phyloP scores from a whole-genome alignment of 768 basidiomycete genomes.

The Coprinellus micaceus region DNA sequence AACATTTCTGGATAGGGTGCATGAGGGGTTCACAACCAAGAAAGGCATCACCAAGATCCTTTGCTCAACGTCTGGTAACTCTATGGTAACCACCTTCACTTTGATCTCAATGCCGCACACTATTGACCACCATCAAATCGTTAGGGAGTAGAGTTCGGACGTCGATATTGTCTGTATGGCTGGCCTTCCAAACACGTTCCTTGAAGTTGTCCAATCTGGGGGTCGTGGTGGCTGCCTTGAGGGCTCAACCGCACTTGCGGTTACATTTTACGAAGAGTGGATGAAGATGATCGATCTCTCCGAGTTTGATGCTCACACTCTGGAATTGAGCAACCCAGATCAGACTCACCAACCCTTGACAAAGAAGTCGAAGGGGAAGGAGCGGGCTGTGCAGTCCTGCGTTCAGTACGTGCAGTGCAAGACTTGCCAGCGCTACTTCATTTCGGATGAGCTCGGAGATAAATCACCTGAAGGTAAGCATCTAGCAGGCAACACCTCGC shows the following conservation, averaged over 20 bases:
- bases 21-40: slow-evolving; percentile 11
- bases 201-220: background rate
- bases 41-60: slow-evolving; percentile 13
- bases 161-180: background rate
- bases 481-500: background rate
- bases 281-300: background rate
- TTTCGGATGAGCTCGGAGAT: background rate
- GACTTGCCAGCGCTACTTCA: background rate
- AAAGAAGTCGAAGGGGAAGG: background rate
- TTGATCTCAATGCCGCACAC: background rate
- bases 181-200: background rate
- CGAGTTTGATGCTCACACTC: background rate
- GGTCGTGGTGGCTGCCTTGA: background rate
- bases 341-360: background rate
- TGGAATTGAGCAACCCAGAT: background rate
- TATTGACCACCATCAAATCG: background rate
- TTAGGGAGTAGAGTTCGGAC: background rate
- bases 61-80: slow-evolving; percentile 14
- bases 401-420: background rate
- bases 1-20: slow-evolving; percentile 19
- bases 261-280: background rate
- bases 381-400: background rate
- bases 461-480: background rate
- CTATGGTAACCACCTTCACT: background rate
- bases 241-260: background rate